A percentile compares a stretch with the other conserved stretches of the same genome.
These are phyloP conservation scores for Volvariella volvacea DNA, from an alignment of 1,284 basidiomycete species.

Conservation along the genomic window DNA sequence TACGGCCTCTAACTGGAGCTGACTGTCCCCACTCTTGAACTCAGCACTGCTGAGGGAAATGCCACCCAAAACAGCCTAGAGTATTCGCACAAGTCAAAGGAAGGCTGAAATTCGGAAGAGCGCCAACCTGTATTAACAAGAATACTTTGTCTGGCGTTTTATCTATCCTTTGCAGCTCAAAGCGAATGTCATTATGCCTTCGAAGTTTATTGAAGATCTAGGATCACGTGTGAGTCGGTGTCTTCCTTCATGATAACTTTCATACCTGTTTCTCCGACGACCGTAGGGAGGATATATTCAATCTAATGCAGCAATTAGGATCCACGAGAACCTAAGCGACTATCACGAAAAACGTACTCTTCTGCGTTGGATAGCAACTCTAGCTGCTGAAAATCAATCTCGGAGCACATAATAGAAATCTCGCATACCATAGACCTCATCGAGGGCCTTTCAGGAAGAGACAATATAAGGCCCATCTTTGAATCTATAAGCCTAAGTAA, in stretches of 20 bases:
- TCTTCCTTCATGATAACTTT: neutral
- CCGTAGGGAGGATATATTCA: constrained; percentile 17
- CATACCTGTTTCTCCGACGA: constrained; percentile 63
- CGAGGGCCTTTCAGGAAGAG: constrained; percentile 37
- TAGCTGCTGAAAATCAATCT: constrained; percentile 33
- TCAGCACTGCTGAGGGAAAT: constrained; percentile 61
- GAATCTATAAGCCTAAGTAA: constrained; percentile 3
- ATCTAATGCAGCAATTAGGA: neutral
- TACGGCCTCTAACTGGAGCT: constrained; percentile 62
- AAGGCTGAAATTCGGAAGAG: neutral
- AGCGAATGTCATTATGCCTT: constrained; percentile 67
- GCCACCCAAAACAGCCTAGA: constrained; percentile 67
- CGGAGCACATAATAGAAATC: constrained; percentile 2
- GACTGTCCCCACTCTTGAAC: constrained; percentile 63
- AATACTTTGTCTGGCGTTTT: constrained; percentile 66
- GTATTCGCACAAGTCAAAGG: neutral
- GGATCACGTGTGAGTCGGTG: neutral
- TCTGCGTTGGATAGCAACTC: constrained; percentile 60
- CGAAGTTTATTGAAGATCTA: constrained; percentile 58
- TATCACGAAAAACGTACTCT: constrained; percentile 41
- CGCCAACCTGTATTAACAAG: constrained; percentile 62
- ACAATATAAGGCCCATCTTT: constrained; percentile 67
- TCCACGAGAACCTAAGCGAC: neutral
- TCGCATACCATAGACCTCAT: neutral
- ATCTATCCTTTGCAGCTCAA: constrained; percentile 58